Evolutionary conservation across 164 flowering plant species (phyloP), one percentile per base, ranked within the genome.

Genomic region (Akebia trifoliata): DNA sequence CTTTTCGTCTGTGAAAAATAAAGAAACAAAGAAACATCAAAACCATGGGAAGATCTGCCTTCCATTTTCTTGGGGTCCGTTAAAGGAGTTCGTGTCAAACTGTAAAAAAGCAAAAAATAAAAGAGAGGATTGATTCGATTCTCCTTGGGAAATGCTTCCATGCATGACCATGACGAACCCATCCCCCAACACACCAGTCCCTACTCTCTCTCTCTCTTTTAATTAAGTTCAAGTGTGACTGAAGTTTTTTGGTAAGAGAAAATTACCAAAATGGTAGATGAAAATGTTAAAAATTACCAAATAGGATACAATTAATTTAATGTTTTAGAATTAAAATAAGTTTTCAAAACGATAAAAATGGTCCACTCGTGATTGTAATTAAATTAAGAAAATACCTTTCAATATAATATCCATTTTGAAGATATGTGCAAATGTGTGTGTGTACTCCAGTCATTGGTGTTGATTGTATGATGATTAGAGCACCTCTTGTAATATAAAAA

Each of bases 131-230:
- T 80, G 82, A 85, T 69, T 79, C 79, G 86, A 82, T 82, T 81
- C 92, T 72, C 78, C 72, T 84, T 55, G 87, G 81, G 80, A 76
- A 80, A 70, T 81, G 73, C 74, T 65, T 72, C 84, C 86, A 81
- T 83, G 82, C 89, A 80, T 66, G 67, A 75, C 74, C 70, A 78
- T 72, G 57, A 69, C n/a, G n/a, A n/a, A n/a, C n/a, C 68, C 55
- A 59, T 34, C 47, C 47, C 50, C 50, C 61, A 55, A 51, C 54
- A 28, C 54, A 17, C 3, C 34, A n/a, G 3, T 11, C 20, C 0
- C 8, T 15, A 35, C 45, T 44, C 44, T 50, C 37, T 50, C 29
- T 36, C 53, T 44, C 54, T 38, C 22, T 17, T 40, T 45, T 30
- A 26, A n/a, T 51, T 12, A 56, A 28, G 50, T 17, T 17, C 46